Conservation (phyloP, 2,329 filamentous ascomycete genomes). For the Verticillium tricorpus region DNA sequence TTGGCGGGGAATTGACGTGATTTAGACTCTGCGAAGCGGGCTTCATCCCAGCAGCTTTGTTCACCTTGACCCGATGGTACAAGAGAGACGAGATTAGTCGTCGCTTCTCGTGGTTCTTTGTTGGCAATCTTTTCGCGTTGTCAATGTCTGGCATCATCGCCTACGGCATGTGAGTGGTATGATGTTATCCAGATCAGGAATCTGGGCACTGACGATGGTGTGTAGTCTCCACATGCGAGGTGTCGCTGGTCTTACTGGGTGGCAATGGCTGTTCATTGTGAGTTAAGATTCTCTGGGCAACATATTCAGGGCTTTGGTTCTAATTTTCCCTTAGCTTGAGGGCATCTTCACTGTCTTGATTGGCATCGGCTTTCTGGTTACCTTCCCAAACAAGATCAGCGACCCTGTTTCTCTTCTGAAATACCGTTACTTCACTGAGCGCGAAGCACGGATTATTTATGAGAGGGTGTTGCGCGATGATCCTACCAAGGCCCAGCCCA, state of each 20-base stretch:
- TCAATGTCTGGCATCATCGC: constrained; percentile 35
- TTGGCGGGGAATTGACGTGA: background rate
- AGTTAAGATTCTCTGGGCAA: background rate
- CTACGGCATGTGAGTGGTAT: constrained; percentile 29
- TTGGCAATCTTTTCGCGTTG: constrained; percentile 38
- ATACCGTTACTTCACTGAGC: constrained; percentile 25
- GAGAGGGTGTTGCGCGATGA: constrained; percentile 27
- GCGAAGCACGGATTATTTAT: constrained; percentile 27
- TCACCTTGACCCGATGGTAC: constrained; percentile 43
- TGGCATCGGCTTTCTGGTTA: constrained; percentile 22
- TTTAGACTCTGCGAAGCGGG: constrained; percentile 28
- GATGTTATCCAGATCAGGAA: no score
- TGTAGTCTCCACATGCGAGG: constrained; percentile 25
- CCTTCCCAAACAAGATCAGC: constrained; percentile 22
- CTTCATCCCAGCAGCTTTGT: constrained; percentile 42
- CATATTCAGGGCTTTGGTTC: background rate
- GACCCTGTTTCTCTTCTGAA: constrained; percentile 24
- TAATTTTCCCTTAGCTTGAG: constrained; percentile 20
- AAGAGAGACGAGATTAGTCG: constrained; percentile 40
- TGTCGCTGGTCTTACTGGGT: constrained; percentile 5
- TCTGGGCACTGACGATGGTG: background rate
- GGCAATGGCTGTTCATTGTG: constrained; percentile 11
- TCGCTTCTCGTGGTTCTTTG: constrained; percentile 38
- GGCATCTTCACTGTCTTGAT: constrained; percentile 30
- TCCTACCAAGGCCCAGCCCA: constrained; percentile 26